A percentile compares a stretch with the other conserved stretches of the same genome.
Conservation (phyloP, 2,329 filamentous ascomycete genomes). For the Paracamarosporium sp. region DNA sequence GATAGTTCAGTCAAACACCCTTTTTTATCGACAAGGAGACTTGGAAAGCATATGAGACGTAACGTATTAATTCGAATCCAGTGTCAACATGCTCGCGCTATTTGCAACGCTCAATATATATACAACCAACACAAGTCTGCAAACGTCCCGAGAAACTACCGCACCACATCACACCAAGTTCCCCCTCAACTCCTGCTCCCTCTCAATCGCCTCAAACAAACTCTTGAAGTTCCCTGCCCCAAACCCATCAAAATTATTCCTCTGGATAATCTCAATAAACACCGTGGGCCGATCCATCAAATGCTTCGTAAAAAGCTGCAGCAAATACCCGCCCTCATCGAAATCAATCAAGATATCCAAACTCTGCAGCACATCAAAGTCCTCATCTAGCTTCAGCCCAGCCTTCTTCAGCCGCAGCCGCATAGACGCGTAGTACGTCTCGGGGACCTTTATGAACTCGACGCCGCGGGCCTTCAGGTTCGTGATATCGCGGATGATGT, state of each 20-base stretch:
- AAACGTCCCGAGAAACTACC: neutral
- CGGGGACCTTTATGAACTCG: constrained; percentile 89
- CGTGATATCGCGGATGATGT: constrained; percentile 80
- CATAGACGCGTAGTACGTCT: constrained; percentile 86
- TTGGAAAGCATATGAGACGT: no score
- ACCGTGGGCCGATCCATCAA: constrained; percentile 94
- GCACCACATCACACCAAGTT: constrained; percentile 64
- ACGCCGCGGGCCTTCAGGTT: constrained; percentile 85
- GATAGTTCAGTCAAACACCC: no score
- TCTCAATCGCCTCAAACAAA: constrained; percentile 92
- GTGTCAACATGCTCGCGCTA: no score
- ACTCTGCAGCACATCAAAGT: constrained; percentile 76
- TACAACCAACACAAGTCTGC: neutral
- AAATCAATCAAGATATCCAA: constrained; percentile 95
- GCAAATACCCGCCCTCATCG: constrained; percentile 86
- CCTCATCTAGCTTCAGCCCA: constrained; percentile 71
- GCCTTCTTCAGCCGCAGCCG: constrained; percentile 71
- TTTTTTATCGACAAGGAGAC: no score
- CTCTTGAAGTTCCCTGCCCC: constrained; percentile 96
- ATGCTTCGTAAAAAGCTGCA: constrained; percentile 71
- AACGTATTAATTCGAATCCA: no score
- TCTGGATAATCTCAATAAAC: constrained; percentile 95
- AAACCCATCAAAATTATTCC: constrained; percentile 89
- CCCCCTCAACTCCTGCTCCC: constrained; percentile 85
- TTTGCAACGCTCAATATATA: no score